Evolutionary conservation across 2,329 filamentous ascomycete genomes (phyloP).

Genomic region (Botrytis byssoidea): DNA sequence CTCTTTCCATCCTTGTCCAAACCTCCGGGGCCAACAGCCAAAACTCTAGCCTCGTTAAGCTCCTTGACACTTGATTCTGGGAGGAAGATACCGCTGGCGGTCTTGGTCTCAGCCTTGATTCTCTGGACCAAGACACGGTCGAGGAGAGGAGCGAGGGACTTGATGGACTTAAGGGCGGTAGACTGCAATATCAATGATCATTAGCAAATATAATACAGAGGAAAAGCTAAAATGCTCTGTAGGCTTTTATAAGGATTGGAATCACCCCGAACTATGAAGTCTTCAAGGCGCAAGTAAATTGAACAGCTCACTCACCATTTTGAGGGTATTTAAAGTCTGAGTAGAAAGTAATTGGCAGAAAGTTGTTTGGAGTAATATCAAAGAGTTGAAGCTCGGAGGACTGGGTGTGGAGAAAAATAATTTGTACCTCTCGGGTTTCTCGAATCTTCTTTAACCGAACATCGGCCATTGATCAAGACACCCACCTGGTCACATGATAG

Average conservation of each 20-base stretch:
- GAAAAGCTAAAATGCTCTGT: not conserved
- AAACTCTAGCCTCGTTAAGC: constrained; percentile 93
- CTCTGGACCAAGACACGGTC: constrained; percentile 98
- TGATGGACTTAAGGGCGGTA: constrained; percentile 88
- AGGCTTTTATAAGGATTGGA: not conserved
- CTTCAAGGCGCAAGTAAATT: not conserved
- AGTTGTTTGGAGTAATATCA: not conserved
- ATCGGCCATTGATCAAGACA: constrained; percentile 21
- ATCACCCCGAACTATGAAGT: not conserved
- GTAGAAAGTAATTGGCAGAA: constrained; percentile 3
- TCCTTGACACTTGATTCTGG: constrained; percentile 97
- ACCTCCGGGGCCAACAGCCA: constrained; percentile 88
- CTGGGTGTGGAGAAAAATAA: constrained; percentile 23
- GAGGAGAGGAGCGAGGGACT: constrained; percentile 89
- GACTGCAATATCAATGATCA: constrained; percentile 44
- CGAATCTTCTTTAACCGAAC: constrained; percentile 23
- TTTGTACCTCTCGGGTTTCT: constrained; percentile 18
- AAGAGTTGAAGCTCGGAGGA: constrained; percentile 15
- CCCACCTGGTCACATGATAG: constrained; percentile 15
- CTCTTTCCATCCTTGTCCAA: constrained; percentile 88
- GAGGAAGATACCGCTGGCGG: constrained; percentile 93
- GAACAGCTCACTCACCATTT: constrained; percentile 15
- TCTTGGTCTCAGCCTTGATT: constrained; percentile 95
- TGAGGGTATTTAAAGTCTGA: not conserved
- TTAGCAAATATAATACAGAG: not conserved